These are phyloP conservation scores for Annulohypoxylon nitens DNA, from an alignment of 495 filamentous ascomycete genomes.

Conservation along the genomic window DNA sequence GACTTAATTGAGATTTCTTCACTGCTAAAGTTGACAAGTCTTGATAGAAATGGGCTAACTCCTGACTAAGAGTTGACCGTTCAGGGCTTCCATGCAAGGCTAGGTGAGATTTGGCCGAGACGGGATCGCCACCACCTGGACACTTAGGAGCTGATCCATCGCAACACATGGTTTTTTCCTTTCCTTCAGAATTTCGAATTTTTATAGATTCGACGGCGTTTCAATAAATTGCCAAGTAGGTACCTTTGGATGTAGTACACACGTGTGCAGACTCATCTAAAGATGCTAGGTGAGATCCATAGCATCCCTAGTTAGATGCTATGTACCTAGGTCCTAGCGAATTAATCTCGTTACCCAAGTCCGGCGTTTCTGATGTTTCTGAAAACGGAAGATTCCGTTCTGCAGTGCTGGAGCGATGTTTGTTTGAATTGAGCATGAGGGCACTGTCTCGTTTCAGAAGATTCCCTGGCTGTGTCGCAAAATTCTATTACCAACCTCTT, in stretches of 20 bases:
- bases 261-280: neutral
- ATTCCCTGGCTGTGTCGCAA: constrained; percentile 18
- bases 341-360: constrained; percentile 16
- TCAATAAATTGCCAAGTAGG: neutral
- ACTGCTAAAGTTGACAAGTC: neutral
- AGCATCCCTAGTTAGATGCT: neutral
- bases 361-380: constrained; percentile 33
- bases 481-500: constrained; percentile 32
- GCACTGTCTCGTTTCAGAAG: constrained; percentile 11
- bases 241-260: neutral
- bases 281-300: neutral
- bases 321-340: neutral
- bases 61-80: constrained; percentile 31
- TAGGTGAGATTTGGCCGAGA: constrained; percentile 40
- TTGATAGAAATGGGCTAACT: constrained; percentile 17
- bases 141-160: too few relatives aligned
- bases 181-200: neutral
- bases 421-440: constrained; percentile 34
- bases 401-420: constrained; percentile 25
- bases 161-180: neutral
- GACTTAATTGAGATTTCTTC: neutral
- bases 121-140: constrained; percentile 25
- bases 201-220: neutral
- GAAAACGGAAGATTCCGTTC: constrained; percentile 37
- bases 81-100: constrained; percentile 34